These are phyloP conservation scores for Diaporthe humulicola DNA, from an alignment of 2,329 filamentous ascomycete genomes.

Conservation along the genomic window DNA sequence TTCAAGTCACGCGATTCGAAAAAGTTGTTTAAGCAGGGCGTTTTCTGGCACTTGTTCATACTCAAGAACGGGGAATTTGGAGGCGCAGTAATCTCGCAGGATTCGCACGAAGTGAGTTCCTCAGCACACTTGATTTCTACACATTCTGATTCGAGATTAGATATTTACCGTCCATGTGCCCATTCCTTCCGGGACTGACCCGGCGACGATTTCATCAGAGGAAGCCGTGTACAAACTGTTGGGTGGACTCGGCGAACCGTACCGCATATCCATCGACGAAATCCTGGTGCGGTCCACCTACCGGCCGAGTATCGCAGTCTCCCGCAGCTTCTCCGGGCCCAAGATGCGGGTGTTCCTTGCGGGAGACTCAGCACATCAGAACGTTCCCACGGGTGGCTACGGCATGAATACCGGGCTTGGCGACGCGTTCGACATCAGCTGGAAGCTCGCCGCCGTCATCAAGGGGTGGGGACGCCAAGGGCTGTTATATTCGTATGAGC, in stretches of 20 bases:
- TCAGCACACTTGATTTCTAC: not conserved
- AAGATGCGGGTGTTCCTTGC: slow-evolving; percentile 34
- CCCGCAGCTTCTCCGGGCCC: slow-evolving; percentile 1
- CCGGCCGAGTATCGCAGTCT: slow-evolving; percentile 42
- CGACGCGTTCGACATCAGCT: slow-evolving; percentile 45
- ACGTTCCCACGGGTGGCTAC: slow-evolving; percentile 45
- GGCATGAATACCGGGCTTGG: slow-evolving; percentile 47
- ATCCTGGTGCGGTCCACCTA: slow-evolving; percentile 43
- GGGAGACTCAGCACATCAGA: slow-evolving; percentile 46
- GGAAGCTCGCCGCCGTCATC: slow-evolving; percentile 43
- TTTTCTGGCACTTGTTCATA: slow-evolving; percentile 43
- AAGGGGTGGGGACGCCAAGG: slow-evolving; percentile 36
- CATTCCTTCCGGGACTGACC: not conserved
- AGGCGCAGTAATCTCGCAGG: slow-evolving; percentile 34
- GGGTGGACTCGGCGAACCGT: slow-evolving; percentile 33
- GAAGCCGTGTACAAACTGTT: slow-evolving; percentile 33
- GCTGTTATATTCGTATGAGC: slow-evolving; percentile 40
- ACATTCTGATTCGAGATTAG: not conserved
- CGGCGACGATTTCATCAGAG: not conserved
- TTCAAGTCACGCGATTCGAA: slow-evolving; percentile 42
- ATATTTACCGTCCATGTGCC: slow-evolving; percentile 5
- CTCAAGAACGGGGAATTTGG: slow-evolving; percentile 29
- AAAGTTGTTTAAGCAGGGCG: slow-evolving; percentile 36
- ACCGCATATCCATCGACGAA: slow-evolving; percentile 42
- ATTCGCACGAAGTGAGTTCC: slow-evolving; percentile 17